Base-by-base conservation (phyloP, 23 red algal genomes). In the Cyanidiococcus yangmingshanensis region DNA sequence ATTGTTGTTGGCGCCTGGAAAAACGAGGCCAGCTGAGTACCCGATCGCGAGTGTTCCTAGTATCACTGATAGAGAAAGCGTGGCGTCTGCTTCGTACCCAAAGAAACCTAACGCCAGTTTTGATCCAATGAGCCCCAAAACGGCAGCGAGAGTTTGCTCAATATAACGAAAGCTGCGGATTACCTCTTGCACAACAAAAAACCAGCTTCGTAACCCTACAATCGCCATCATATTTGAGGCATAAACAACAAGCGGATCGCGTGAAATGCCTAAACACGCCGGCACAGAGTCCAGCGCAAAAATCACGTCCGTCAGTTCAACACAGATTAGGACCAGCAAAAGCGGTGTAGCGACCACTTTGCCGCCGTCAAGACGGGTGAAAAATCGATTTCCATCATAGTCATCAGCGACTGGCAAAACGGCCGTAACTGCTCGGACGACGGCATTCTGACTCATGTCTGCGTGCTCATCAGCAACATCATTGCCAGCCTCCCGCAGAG, bases 231-330 rank as follows among this genome's bases (percentile, higher is more conserved):
- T 86, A 79, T 96, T 96, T n/a, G 83, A 87, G 21, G 80, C 59
- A 71, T 96, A 96, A 29, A 96, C 77, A 38, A 96, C 92, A 25
- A 90, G 75, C 24, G 86, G 84, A 40, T 90, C 80, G 16, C 75
- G 82, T 0, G 92, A 96, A 39, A 96, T 86, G 21, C 92, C 87
- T 67, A 96, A 68, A 24, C 90, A 87, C 26, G 92, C 92, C 0
- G 92, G 92, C 2, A 96, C 89, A n/a, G 87, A 90, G 68, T 96
- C 92, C 76, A 96, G 40, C 58, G 92, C 92, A 82, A 96, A 96
- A 1, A 96, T 81, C 40, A 96, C 92, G 58, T 96, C 92, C 37
- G 83, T 87, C 0, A 96, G 82, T 58, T 96, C 92, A 1, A 96
- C 87, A 0, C 80, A 80, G 3, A 96, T 2, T 40, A 96, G 68